Percentiles rank a stretch among this genome's conserved stretches.
phyloP scores from a whole-genome alignment of 768 basidiomycete species.

The Trametes punicea region DNA sequence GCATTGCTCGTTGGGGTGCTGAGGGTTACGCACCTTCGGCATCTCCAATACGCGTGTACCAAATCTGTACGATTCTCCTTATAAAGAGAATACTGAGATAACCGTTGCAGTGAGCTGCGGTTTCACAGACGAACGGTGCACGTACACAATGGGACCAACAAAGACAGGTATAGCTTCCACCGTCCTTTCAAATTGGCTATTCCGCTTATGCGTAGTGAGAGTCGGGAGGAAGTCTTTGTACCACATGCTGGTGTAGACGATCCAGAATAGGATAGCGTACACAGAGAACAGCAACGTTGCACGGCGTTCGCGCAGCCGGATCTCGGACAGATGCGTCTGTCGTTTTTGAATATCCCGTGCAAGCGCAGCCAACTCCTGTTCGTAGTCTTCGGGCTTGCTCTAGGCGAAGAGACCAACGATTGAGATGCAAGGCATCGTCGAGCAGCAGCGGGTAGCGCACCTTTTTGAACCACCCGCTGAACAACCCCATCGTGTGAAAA shows the following conservation, averaged over 20 bases:
- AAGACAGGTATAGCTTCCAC: constrained; percentile 56
- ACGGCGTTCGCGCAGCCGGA: constrained; percentile 80
- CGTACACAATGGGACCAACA: constrained; percentile 77
- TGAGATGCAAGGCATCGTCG: background rate
- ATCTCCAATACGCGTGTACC: constrained; percentile 78
- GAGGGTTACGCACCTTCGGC: constrained; percentile 61
- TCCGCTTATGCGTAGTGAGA: constrained; percentile 28
- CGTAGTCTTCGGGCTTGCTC: constrained; percentile 71
- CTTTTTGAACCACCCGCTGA: constrained; percentile 19
- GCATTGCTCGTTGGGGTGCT: background rate
- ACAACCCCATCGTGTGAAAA: constrained; percentile 4
- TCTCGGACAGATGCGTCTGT: constrained; percentile 72
- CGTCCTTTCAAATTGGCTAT: constrained; percentile 38
- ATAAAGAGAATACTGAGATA: constrained; percentile 62
- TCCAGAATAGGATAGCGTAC: constrained; percentile 74
- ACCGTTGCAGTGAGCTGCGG: background rate
- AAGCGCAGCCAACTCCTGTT: constrained; percentile 64
- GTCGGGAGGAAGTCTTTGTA: constrained; percentile 57
- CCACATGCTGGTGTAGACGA: constrained; percentile 70
- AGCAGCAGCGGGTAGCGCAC: background rate
- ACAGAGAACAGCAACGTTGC: constrained; percentile 74
- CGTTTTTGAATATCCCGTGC: constrained; percentile 69
- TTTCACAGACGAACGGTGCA: constrained; percentile 19
- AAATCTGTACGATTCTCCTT: constrained; percentile 76
- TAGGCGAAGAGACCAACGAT: constrained; percentile 14